A percentile compares a stretch with the other conserved stretches of the same genome.
These are phyloP conservation scores for Cystobasidium ongulense DNA, from an alignment of 768 basidiomycete species.

Conservation along the genomic window DNA sequence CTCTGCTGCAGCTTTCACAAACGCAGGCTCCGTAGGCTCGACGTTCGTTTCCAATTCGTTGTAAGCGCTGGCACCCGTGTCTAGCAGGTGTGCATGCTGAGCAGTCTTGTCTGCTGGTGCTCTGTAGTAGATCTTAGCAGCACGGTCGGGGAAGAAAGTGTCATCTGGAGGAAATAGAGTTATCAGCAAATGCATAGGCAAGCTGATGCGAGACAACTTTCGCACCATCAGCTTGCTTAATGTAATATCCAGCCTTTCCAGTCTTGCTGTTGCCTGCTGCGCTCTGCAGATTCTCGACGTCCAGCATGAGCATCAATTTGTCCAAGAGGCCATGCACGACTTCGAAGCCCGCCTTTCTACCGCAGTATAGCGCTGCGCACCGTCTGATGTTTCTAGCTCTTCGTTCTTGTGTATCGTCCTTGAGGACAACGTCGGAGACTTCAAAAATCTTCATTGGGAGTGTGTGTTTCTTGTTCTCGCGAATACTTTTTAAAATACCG, in stretches of 20 bases:
- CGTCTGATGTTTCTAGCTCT: constrained; percentile 80
- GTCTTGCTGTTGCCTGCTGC: constrained; percentile 50
- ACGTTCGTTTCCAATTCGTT: constrained; percentile 26
- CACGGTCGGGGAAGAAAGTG: constrained; percentile 89
- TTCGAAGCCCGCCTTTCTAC: constrained; percentile 90
- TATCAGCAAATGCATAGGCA: background rate
- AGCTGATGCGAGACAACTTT: background rate
- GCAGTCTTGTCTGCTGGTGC: constrained; percentile 46
- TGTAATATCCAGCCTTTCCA: constrained; percentile 74
- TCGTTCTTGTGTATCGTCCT: constrained; percentile 67
- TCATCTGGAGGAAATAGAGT: constrained; percentile 55
- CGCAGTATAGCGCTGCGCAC: constrained; percentile 88
- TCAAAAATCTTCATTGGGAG: constrained; percentile 92
- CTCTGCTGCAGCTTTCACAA: constrained; percentile 1
- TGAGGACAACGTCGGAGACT: constrained; percentile 82
- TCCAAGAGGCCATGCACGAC: constrained; percentile 90
- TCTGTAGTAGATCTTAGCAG: constrained; percentile 84
- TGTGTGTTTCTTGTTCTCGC: constrained; percentile 89
- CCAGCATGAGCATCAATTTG: constrained; percentile 90
- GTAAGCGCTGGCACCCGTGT: constrained; percentile 38
- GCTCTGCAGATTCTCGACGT: constrained; percentile 64
- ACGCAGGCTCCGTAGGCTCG: constrained; percentile 28
- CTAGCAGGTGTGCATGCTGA: constrained; percentile 34
- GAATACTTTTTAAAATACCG: constrained; percentile 88
- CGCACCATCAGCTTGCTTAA: constrained; percentile 75